Conservation (phyloP, 129 eudicot genomes). For the Artemisia tridentata region DNA sequence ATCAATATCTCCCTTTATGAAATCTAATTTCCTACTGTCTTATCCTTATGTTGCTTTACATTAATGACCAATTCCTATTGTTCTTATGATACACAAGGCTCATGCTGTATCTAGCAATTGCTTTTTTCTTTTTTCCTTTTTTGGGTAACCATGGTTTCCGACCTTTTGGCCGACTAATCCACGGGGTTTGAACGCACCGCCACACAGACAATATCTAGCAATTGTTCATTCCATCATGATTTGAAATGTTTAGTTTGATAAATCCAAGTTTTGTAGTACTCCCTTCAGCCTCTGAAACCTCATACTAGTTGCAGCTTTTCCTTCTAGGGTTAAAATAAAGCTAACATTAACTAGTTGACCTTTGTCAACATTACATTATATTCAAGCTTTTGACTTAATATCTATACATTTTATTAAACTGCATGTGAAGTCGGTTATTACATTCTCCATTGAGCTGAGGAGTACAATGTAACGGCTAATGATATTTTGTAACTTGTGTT, state of each 20-base stretch:
- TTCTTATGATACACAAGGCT: neutral
- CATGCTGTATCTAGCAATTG: neutral
- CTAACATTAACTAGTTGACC: neutral
- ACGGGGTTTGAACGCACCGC: too few species aligned
- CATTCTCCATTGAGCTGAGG: neutral
- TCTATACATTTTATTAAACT: neutral
- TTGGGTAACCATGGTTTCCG: neutral
- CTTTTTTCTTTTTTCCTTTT: neutral
- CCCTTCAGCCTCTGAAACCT: conserved; percentile 12
- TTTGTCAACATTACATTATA: neutral
- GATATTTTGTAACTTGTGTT: neutral
- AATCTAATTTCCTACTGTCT: neutral
- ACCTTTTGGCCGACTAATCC: too few species aligned
- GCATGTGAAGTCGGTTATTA: neutral
- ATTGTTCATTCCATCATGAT: neutral
- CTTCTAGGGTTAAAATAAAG: neutral
- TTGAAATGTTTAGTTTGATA: neutral
- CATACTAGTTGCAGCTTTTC: conserved; percentile 1
- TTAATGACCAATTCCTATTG: conserved; percentile 1
- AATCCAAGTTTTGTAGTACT: neutral
- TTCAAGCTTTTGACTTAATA: neutral
- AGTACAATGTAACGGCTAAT: conserved; percentile 10
- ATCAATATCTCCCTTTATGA: neutral
- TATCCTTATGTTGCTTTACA: conserved; percentile 1
- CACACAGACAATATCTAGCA: neutral